Evolutionary conservation across 2,329 filamentous ascomycete species (phyloP), one percentile per base, ranked within the genome.

Genomic region (Bretziella fagacearum): DNA sequence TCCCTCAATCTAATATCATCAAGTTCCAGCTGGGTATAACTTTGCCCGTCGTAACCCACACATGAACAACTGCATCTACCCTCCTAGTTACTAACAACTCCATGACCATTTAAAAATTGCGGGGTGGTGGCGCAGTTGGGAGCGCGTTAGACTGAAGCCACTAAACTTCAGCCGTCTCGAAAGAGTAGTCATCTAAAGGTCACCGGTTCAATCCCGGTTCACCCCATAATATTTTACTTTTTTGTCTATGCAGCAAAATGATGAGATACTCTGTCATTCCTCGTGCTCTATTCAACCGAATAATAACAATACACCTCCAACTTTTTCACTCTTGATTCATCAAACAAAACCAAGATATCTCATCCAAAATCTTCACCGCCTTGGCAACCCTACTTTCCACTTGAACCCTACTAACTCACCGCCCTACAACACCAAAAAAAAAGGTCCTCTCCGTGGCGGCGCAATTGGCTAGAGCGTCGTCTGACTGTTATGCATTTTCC

Each of bases 401-500:
- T n/a, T n/a, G 23, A 10, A 17, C 35, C 35, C 20, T 22, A 22
- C 3, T 5, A 11, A 10, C 20, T 13, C 10, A 10, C 18, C 20
- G 2, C n/a, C 3, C 2, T 39, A 22, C 10, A 13, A 8, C 35
- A 3, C 2, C 17, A 7, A 10, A 39, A 5, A 3, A 23, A n/a
- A n/a, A n/a, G n/a, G n/a, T 44, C 42, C 29, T 44, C 42, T n/a
- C n/a, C n/a, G n/a, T n/a, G n/a, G 68, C 74, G 60, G 62, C 63
- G 53, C 62, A 65, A 57, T 68, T 70, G 69, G 69, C 66, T 71
- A 71, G 68, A 68, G 69, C 69, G 69, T n/a, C n/a, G n/a, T 71
- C 63, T 66, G 68, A 71, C 68, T 72, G 69, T 71, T 71, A 71
- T 10, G 35, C 20, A 20, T 10, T 22, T 6, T 13, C n/a, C n/a